Evolutionary conservation across 345 rosid species (phyloP), one percentile per base, ranked within the genome.

Genomic region (Balakata baccata): DNA sequence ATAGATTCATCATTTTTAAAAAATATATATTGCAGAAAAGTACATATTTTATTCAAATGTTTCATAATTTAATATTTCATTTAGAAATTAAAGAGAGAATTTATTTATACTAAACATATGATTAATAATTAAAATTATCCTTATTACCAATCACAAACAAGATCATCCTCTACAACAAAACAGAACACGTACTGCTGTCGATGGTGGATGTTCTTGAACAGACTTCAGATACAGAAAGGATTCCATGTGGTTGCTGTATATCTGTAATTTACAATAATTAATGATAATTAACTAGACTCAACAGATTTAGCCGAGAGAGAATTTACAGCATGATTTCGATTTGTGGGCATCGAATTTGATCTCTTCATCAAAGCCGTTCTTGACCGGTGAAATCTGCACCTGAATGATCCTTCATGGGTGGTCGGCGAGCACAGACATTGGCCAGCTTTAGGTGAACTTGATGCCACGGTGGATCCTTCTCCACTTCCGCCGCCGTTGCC

Each of bases 371-470:
- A 63, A 37, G 66, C 66, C 13, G 23, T 6, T 7, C 57, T 39
- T 0, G 86, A 66, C 2, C 94, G 87, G 66, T 89, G 92, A 43
- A 84, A 79, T 73, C 83, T 82, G 85, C 94, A 89, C 52, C 94
- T 84, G 71, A 89, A 89, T 6, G 94, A 89, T 38, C 94, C 94
- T 66, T 75, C 77, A 71, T 89, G 94, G 0, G 92, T 89, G 0
- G 90, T 89, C 6, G 92, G 94, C 0, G 94, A 89, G 81, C 94
- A 89, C 68, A 89, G 39, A 71, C 94, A 89, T 65, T 89, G 90
- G 11, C 82, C 65, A 37, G n/a, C 84, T 39, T 25, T 66, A 12
- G 70, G 70, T 23, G 70, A 47, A 14, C 39, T 46, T 12, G 43
- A 66, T 1, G 57, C 38, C 14, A 22, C 46, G 16, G 66, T 46